Evolutionary conservation across 1,284 basidiomycete genomes (phyloP).

Genomic region (Mrakiaceae sp.): DNA sequence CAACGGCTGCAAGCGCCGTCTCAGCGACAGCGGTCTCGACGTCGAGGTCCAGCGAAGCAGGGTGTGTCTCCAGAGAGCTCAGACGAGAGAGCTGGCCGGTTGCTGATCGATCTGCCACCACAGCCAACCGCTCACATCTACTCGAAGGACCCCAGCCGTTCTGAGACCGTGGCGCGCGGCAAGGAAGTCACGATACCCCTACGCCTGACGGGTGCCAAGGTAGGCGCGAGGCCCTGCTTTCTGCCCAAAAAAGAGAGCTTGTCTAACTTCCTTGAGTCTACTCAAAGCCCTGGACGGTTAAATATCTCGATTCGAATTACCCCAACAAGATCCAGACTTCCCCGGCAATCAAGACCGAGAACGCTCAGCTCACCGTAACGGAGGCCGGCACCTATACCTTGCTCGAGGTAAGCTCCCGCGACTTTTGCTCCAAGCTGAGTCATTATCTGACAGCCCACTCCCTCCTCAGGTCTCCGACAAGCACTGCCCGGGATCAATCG

Average conservation of each 20-base stretch:
- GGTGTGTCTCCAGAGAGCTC: no score
- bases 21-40: slow-evolving; percentile 1
- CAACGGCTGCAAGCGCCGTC: slow-evolving; percentile 8
- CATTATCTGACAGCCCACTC: neutral
- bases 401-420: slow-evolving; percentile 41
- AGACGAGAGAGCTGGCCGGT: no score
- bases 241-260: neutral
- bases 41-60: neutral
- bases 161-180: slow-evolving; percentile 6
- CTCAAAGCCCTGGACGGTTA: slow-evolving; percentile 12
- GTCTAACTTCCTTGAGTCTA: neutral
- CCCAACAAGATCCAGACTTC: neutral
- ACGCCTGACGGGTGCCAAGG: slow-evolving; percentile 9
- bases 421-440: neutral
- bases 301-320: neutral
- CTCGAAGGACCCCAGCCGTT: neutral
- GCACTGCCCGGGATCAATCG: slow-evolving; percentile 65
- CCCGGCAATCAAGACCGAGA: slow-evolving; percentile 38
- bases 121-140: slow-evolving; percentile 11
- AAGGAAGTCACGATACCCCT: slow-evolving; percentile 7
- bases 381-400: slow-evolving; percentile 61
- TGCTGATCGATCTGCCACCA: neutral
- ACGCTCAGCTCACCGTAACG: slow-evolving; percentile 53
- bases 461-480: slow-evolving; percentile 52
- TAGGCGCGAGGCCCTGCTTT: neutral